These are phyloP conservation scores for Hortaea sp. DNA, from an alignment of 2,329 filamentous ascomycete species.

Conservation along the genomic window DNA sequence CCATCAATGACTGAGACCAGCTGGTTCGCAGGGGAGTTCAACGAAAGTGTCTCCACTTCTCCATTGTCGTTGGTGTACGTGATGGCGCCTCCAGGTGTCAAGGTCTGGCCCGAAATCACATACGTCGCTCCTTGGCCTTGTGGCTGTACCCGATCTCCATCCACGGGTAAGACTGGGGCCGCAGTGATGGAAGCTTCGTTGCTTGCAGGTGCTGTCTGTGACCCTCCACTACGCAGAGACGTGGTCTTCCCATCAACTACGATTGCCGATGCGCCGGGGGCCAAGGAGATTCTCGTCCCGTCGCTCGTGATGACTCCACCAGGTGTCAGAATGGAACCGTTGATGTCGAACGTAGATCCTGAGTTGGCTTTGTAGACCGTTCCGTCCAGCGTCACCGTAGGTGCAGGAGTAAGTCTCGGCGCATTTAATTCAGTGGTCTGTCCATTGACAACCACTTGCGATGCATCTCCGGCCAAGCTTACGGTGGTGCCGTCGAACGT, in stretches of 20 bases:
- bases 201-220: not conserved
- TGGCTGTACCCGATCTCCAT: conserved; percentile 15
- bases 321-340: conserved; percentile 14
- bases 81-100: conserved; percentile 16
- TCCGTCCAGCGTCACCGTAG: conserved; percentile 20
- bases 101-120: conserved; percentile 12
- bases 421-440: conserved; percentile 25
- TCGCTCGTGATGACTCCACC: conserved; percentile 14
- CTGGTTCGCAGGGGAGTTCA: conserved; percentile 10
- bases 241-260: conserved; percentile 16
- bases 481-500: conserved; percentile 30
- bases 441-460: conserved; percentile 31
- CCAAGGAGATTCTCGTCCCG: conserved; percentile 17
- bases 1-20: conserved; percentile 18
- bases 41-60: conserved; percentile 16
- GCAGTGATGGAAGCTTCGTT: conserved; percentile 15
- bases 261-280: conserved; percentile 11
- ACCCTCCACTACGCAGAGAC: conserved; percentile 2
- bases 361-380: conserved; percentile 20
- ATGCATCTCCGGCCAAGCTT: conserved; percentile 30
- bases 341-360: conserved; percentile 25
- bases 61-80: conserved; percentile 14
- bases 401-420: conserved; percentile 21
- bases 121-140: conserved; percentile 23
- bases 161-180: conserved; percentile 20